These are phyloP conservation scores for Metarhizium anisopliae DNA, from an alignment of 2,329 filamentous ascomycete species.

Conservation along the genomic window DNA sequence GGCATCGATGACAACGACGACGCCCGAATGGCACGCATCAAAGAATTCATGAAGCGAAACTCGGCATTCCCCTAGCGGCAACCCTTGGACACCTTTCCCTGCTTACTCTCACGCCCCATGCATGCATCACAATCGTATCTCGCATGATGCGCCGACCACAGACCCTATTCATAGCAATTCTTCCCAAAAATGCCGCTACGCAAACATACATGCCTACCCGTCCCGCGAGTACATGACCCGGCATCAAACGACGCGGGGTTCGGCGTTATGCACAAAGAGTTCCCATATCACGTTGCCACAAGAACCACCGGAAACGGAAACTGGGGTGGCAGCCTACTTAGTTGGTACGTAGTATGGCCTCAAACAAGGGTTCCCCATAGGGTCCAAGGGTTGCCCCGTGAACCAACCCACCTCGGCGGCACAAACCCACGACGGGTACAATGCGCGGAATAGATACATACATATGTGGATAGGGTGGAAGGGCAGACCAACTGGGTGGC, in stretches of 20 bases:
- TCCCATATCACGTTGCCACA: not conserved
- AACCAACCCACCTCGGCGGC: not conserved
- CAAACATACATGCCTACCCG: not conserved
- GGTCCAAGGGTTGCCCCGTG: not conserved
- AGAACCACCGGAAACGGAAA: not conserved
- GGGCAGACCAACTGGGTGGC: not conserved
- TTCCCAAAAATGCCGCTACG: not conserved
- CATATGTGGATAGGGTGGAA: not conserved
- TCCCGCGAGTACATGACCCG: not conserved
- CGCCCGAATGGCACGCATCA: constrained; percentile 28
- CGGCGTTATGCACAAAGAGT: not conserved
- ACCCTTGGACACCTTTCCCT: not conserved
- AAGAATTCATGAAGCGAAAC: constrained; percentile 26
- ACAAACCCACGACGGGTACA: not conserved
- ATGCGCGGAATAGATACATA: not conserved
- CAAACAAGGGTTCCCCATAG: not conserved
- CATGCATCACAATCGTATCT: not conserved
- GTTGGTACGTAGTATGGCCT: not conserved
- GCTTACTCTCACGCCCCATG: not conserved
- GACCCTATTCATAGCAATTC: not conserved
- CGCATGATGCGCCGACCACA: not conserved
- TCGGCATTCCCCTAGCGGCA: constrained; percentile 11
- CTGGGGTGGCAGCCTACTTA: no score
- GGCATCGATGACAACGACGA: constrained; percentile 25
- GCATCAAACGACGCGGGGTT: not conserved